Base-by-base conservation (phyloP, 225 moss, liverwort and hornwort genomes). In the Bryum argenteum region DNA sequence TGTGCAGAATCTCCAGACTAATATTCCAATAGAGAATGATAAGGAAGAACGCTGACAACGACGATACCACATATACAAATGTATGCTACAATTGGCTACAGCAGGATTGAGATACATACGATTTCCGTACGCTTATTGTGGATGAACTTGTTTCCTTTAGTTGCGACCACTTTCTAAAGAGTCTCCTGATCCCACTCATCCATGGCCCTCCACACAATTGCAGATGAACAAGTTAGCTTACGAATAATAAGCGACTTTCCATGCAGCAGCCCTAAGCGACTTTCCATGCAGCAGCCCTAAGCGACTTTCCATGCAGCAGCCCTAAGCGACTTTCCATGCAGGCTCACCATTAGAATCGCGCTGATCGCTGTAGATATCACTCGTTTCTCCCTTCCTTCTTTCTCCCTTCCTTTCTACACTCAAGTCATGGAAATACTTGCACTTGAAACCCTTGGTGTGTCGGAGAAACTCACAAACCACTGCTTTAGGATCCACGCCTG, bases 111-210 rank as follows among this genome's bases (percentile, higher is more conserved):
- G 13, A 18, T 21, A 59, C 87, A 33, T 91, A 96, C 94, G 74
- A 94, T 98, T 67, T 94, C 92, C 10, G 92, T 98, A 0, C 89
- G 97, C 82, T 98, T 98, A 86, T 94, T 98, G 82, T 89, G 72
- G 42, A 41, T 58, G 66, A 92, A 98, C 76, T 98, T 91, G 67
- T 85, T 71, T 17, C 87, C 88, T 78, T 98, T 92, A 9, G 85
- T 84, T 39, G 83, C 92, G 20, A 98, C 89, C 63, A 92, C 94
- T 80, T 94, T 91, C 81, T 98, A 92, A 26, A 98, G 78, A 24
- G 94, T 98, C 72, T 79, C 91, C 82, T 98, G 94, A 64, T 98
- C 92, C 97, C 97, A 98, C 70, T 98, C 94, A 42, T 94, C 97
- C 94, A 98, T 98, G 14, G 74, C n/a, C 85, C 7, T 83, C 88